Evolutionary conservation across 176 grass and related monocot genomes (phyloP).

Genomic region (Eragrostis curvula): DNA sequence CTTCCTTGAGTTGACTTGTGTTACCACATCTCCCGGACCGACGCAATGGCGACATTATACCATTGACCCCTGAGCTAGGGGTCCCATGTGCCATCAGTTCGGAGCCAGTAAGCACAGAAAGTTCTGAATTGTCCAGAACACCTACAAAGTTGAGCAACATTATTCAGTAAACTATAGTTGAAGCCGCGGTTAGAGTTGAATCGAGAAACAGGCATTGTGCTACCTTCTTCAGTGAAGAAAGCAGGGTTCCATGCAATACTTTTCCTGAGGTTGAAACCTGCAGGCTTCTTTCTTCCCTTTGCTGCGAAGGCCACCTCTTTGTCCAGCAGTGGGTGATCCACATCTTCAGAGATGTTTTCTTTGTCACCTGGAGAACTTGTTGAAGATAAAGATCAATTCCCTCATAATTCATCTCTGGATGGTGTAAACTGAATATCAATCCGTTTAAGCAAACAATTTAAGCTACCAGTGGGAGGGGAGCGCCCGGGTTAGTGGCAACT

Average conservation of each 20-base stretch:
- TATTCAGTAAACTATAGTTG: neutral
- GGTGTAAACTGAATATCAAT: neutral
- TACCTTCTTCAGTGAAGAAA: slow-evolving; percentile 86
- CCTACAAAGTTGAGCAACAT: slow-evolving; percentile 47
- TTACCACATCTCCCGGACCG: slow-evolving; percentile 39
- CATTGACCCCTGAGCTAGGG: slow-evolving; percentile 21
- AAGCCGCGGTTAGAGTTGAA: neutral
- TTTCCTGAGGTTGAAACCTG: slow-evolving; percentile 75
- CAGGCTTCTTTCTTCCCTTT: slow-evolving; percentile 48
- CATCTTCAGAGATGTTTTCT: slow-evolving; percentile 45
- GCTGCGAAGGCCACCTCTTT: slow-evolving; percentile 10
- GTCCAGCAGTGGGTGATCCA: slow-evolving; percentile 6
- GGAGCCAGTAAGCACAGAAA: slow-evolving; percentile 78
- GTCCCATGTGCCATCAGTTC: slow-evolving; percentile 34
- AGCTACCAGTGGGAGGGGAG: neutral
- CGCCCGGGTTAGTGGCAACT: neutral
- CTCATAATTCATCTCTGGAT: neutral
- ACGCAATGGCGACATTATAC: slow-evolving; percentile 26
- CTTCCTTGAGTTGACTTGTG: slow-evolving; percentile 32
- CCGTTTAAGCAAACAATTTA: neutral
- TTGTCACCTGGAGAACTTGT: slow-evolving; percentile 39
- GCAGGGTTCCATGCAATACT: slow-evolving; percentile 96
- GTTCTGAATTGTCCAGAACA: slow-evolving; percentile 73
- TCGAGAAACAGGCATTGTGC: slow-evolving; percentile 10
- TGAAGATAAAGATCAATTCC: neutral